These are phyloP conservation scores for Vanderwaltozyma verrucispora DNA, from an alignment of 805 yeast species.

Conservation along the genomic window DNA sequence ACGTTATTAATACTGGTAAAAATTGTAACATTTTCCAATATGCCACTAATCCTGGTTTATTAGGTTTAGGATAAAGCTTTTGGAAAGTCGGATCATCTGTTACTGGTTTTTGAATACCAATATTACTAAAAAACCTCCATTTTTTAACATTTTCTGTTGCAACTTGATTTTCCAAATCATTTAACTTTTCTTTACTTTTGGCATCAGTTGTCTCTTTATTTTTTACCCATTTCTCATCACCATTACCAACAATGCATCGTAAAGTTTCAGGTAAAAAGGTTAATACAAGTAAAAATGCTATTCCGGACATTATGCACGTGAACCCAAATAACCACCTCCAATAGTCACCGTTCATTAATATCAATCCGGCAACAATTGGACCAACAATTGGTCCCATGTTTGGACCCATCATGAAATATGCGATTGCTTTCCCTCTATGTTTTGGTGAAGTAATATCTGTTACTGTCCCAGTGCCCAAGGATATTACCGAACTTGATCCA, in stretches of 20 bases:
- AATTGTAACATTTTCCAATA: conserved; percentile 32
- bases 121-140: conserved; percentile 12
- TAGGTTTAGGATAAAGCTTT: conserved; percentile 34
- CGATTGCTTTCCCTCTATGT: conserved; percentile 73
- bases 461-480: conserved; percentile 87
- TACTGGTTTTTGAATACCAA: conserved; percentile 24
- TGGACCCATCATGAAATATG: conserved; percentile 79
- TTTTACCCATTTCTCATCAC: conserved; percentile 28
- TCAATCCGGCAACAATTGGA: conserved; percentile 76
- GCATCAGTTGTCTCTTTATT: conserved; percentile 1
- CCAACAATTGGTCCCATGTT: conserved; percentile 78
- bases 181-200: background rate
- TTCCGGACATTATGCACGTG: conserved; percentile 55
- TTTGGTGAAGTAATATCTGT: conserved; percentile 61
- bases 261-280: conserved; percentile 73
- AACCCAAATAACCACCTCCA: conserved; percentile 81
- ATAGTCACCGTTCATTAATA: conserved; percentile 59
- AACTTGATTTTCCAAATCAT: background rate
- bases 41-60: conserved; percentile 32
- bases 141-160: background rate
- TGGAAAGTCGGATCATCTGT: conserved; percentile 12
- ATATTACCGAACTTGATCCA: conserved; percentile 81
- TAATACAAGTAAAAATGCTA: conserved; percentile 40
- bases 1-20: conserved; percentile 37
- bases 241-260: conserved; percentile 48